A percentile compares a stretch with the other conserved stretches of the same genome.
Conservation (phyloP, 164 flowering plant species). For the Aristolochia contorta region DNA sequence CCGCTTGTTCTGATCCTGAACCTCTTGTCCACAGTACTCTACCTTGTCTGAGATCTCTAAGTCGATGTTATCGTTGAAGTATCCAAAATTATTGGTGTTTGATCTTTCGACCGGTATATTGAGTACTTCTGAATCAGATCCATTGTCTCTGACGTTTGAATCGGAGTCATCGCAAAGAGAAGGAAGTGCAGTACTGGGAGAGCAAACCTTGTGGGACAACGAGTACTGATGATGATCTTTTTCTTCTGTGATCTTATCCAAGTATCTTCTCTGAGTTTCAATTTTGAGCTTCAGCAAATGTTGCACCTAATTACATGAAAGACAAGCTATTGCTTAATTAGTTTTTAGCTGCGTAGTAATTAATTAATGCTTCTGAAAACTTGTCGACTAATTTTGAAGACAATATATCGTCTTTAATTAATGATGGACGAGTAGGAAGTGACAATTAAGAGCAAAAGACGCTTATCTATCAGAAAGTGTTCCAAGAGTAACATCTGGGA, state of each 20-base stretch:
- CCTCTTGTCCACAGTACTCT: slow-evolving; percentile 3
- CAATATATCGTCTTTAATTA: too few species aligned
- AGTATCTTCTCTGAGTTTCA: slow-evolving; percentile 57
- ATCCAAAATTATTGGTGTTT: background rate
- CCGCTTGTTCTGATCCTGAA: slow-evolving; percentile 17
- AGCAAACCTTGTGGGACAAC: slow-evolving; percentile 14
- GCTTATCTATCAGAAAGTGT: too few species aligned
- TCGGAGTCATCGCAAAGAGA: slow-evolving; percentile 47
- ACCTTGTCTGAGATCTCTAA: background rate
- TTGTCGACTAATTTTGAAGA: too few species aligned
- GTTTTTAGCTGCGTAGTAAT: too few species aligned
- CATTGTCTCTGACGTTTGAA: slow-evolving; percentile 24
- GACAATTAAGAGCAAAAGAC: too few species aligned
- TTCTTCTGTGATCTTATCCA: slow-evolving; percentile 28
- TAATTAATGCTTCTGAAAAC: too few species aligned
- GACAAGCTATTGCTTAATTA: too few species aligned
- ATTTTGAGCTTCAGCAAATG: slow-evolving; percentile 37
- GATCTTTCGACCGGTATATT: slow-evolving; percentile 4
- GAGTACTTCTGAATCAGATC: slow-evolving; percentile 22
- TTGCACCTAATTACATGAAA: slow-evolving; percentile 27
- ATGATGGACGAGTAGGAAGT: too few species aligned
- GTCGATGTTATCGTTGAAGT: background rate
- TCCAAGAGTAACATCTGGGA: too few species aligned
- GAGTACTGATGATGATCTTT: slow-evolving; percentile 14
- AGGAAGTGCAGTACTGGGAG: slow-evolving; percentile 33